Percentiles rank a stretch among this genome's conserved stretches.
Conservation (phyloP, 2,329 filamentous ascomycete genomes). For the Exophiala bonariae region DNA sequence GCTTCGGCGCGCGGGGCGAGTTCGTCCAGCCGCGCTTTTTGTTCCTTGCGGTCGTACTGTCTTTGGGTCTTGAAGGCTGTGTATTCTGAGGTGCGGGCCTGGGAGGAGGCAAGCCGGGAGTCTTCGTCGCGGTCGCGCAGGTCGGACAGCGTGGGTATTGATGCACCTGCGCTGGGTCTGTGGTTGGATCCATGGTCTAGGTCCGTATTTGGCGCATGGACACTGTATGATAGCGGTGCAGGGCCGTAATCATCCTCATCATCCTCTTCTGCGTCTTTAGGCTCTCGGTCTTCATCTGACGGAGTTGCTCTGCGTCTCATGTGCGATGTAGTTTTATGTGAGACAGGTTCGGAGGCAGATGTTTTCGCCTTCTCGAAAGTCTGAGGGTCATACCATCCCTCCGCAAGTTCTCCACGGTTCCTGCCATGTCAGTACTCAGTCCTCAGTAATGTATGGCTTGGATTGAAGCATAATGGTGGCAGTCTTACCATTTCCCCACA, state of each 20-base stretch:
- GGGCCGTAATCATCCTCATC: constrained; percentile 66
- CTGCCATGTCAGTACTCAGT: constrained; percentile 44
- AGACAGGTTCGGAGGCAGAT: neutral
- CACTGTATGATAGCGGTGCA: constrained; percentile 38
- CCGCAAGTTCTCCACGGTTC: constrained; percentile 82
- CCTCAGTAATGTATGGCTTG: no score
- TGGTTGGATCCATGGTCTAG: constrained; percentile 23
- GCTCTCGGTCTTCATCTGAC: neutral
- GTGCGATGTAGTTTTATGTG: constrained; percentile 9
- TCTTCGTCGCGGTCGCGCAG: constrained; percentile 58
- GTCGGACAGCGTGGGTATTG: constrained; percentile 72
- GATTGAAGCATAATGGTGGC: neutral
- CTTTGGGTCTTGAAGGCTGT: constrained; percentile 62
- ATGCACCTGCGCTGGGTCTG: constrained; percentile 50
- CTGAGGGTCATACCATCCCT: constrained; percentile 89
- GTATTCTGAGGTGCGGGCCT: constrained; percentile 45
- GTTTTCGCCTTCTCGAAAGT: constrained; percentile 57
- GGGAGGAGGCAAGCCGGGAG: constrained; percentile 48
- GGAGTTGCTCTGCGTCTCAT: neutral
- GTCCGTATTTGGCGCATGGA: constrained; percentile 27
- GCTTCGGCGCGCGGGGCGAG: constrained; percentile 78
- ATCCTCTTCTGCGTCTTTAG: constrained; percentile 45
- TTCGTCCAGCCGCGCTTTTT: constrained; percentile 76
- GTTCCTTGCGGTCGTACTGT: constrained; percentile 62
- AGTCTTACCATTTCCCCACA: constrained; percentile 74